These are phyloP conservation scores for Mimosa pudica DNA, from an alignment of 306 rosid genomes.

Conservation along the genomic window DNA sequence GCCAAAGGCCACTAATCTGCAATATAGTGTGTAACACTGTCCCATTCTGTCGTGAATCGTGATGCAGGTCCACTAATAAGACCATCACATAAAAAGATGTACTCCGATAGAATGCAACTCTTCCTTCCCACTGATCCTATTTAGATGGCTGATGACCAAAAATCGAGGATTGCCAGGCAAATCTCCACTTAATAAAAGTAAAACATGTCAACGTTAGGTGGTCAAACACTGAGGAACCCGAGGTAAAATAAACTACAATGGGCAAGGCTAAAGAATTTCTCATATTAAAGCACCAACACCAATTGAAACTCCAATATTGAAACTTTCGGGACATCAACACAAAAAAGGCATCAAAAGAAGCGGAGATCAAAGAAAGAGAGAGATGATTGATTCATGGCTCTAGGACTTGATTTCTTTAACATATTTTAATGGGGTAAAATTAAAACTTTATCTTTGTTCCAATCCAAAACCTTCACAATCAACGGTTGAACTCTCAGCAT, in stretches of 20 bases:
- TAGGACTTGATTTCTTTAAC: conserved; percentile 14
- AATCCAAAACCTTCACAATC: conserved; percentile 46
- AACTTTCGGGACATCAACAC: conserved; percentile 42
- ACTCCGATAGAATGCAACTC: conserved; percentile 41
- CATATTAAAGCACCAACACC: conserved; percentile 44
- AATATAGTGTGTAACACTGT: conserved; percentile 39
- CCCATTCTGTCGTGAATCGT: conserved; percentile 51
- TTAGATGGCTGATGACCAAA: conserved; percentile 36
- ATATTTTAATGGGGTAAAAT: conserved; percentile 23
- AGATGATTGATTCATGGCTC: conserved; percentile 31
- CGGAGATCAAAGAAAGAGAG: conserved; percentile 44
- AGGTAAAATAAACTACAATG: conserved; percentile 42
- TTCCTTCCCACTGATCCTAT: conserved; percentile 46
- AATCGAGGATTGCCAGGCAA: conserved; percentile 41
- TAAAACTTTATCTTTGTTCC: conserved; percentile 40
- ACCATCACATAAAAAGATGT: conserved; percentile 63
- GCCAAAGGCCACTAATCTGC: conserved; percentile 30
- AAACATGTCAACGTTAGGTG: conserved; percentile 51
- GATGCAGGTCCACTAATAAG: conserved; percentile 54
- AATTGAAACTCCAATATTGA: conserved; percentile 48
- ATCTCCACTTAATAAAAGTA: conserved; percentile 40
- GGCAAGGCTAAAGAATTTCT: conserved; percentile 43
- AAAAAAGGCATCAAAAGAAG: conserved; percentile 53
- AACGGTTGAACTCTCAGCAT: conserved; percentile 38
- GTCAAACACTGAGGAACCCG: conserved; percentile 54